phyloP scores from a whole-genome alignment of 2,329 filamentous ascomycete genomes.

The Penicillium hesseltinei region DNA sequence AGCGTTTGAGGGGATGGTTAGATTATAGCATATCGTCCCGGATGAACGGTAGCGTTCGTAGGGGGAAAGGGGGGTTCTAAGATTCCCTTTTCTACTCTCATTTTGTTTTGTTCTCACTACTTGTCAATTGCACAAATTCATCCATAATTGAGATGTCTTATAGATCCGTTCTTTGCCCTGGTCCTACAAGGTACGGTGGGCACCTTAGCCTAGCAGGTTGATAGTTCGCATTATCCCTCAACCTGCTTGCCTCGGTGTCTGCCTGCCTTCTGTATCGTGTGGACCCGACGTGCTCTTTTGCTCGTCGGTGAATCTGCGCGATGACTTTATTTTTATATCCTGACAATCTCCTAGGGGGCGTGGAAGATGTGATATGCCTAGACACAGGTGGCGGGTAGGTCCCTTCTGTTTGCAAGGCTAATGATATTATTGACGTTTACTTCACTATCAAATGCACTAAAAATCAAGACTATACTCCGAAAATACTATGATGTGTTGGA shows the following conservation, averaged over 20 bases:
- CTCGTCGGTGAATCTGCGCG: neutral
- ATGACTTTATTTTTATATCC: neutral
- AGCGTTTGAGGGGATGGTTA: conserved; percentile 23
- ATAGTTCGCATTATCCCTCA: neutral
- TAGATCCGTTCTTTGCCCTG: neutral
- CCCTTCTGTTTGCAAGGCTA: neutral
- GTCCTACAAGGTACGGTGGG: neutral
- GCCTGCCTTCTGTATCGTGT: neutral
- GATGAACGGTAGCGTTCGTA: conserved; percentile 29
- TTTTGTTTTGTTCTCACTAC: conserved; percentile 28
- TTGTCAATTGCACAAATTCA: conserved; percentile 27
- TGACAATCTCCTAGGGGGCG: neutral
- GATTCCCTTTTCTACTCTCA: conserved; percentile 12
- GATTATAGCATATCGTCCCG: conserved; percentile 26
- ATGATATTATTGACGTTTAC: neutral
- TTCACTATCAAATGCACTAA: neutral
- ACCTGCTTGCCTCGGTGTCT: neutral
- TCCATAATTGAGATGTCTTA: neutral
- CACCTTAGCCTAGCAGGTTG: neutral
- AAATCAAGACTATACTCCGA: conserved; percentile 1
- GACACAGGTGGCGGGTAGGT: too few relatives aligned
- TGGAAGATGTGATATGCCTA: neutral
- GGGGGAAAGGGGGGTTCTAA: conserved; percentile 6
- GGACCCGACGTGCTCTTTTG: neutral
- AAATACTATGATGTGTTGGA: neutral